Percentiles rank a stretch among this genome's conserved stretches.
phyloP scores from a whole-genome alignment of 2,329 filamentous ascomycete genomes.

The Raffaelea ambrosiae region DNA sequence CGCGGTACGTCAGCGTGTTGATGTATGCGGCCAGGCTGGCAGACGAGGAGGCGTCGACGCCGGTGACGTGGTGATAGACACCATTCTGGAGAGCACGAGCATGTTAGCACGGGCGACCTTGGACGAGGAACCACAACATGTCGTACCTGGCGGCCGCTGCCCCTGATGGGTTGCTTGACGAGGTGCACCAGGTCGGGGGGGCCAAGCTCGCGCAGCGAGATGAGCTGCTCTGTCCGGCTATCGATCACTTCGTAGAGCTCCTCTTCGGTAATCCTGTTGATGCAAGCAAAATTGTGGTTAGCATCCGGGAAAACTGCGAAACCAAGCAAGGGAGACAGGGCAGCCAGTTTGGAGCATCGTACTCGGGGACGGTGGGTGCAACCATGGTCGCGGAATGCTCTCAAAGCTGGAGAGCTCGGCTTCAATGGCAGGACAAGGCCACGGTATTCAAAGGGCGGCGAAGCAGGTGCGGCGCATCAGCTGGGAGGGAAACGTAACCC shows the following conservation, averaged over 20 bases:
- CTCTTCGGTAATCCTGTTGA: conserved; percentile 78
- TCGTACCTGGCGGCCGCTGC: conserved; percentile 45
- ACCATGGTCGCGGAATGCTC: conserved; percentile 44
- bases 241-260: conserved; percentile 86
- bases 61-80: conserved; percentile 96
- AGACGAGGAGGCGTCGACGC: conserved; percentile 93
- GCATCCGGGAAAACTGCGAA: conserved; percentile 5
- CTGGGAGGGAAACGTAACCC: too few relatives aligned
- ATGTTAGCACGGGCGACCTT: neutral
- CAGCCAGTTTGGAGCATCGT: too few relatives aligned
- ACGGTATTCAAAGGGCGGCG: neutral
- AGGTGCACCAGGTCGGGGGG: conserved; percentile 94
- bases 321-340: conserved; percentile 7
- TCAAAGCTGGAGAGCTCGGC: neutral
- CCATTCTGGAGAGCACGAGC: conserved; percentile 53
- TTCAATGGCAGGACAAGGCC: neutral
- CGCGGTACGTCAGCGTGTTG: conserved; percentile 90
- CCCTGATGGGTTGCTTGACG: conserved; percentile 62
- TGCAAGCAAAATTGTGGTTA: conserved; percentile 9
- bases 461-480: too few relatives aligned
- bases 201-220: conserved; percentile 81
- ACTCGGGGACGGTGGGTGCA: conserved; percentile 70
- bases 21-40: conserved; percentile 96
- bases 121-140: neutral
- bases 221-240: conserved; percentile 80